A percentile compares a stretch with the other conserved stretches of the same genome.
Conservation (phyloP, 805 yeast genomes). For the Cyberlindnera saturnus region DNA sequence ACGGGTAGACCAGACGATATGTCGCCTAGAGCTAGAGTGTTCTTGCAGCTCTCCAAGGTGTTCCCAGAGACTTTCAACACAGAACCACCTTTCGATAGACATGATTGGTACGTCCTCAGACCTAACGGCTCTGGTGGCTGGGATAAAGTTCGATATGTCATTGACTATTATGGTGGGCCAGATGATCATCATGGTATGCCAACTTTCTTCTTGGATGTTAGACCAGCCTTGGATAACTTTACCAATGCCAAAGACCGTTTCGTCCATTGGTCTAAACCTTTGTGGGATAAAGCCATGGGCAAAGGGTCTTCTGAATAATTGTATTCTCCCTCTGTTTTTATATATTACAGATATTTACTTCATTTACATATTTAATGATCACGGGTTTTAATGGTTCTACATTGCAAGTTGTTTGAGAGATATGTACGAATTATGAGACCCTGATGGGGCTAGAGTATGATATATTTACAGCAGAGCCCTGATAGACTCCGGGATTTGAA, state of each 20-base stretch:
- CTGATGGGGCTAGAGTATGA: not conserved
- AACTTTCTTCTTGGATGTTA: constrained; percentile 83
- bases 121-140: constrained; percentile 42
- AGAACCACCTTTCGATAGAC: constrained; percentile 94
- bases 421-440: not conserved
- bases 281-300: constrained; percentile 61
- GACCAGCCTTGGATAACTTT: constrained; percentile 84
- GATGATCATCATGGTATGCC: constrained; percentile 90
- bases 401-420: not conserved
- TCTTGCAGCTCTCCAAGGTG: constrained; percentile 55
- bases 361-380: not conserved
- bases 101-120: constrained; percentile 95
- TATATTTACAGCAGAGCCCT: constrained; percentile 7
- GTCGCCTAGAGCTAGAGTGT: constrained; percentile 78
- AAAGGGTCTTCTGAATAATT: not conserved
- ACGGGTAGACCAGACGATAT: constrained; percentile 88
- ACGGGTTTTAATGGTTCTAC: not conserved
- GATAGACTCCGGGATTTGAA: constrained; percentile 14
- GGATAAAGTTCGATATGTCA: constrained; percentile 80
- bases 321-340: not conserved
- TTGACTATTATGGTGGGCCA: constrained; percentile 95
- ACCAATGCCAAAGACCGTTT: constrained; percentile 64
- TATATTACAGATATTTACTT: not conserved
- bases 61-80: constrained; percentile 70
- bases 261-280: constrained; percentile 58